Conservation (phyloP, 2,329 filamentous ascomycete genomes). For the Sporothrix inflata region DNA sequence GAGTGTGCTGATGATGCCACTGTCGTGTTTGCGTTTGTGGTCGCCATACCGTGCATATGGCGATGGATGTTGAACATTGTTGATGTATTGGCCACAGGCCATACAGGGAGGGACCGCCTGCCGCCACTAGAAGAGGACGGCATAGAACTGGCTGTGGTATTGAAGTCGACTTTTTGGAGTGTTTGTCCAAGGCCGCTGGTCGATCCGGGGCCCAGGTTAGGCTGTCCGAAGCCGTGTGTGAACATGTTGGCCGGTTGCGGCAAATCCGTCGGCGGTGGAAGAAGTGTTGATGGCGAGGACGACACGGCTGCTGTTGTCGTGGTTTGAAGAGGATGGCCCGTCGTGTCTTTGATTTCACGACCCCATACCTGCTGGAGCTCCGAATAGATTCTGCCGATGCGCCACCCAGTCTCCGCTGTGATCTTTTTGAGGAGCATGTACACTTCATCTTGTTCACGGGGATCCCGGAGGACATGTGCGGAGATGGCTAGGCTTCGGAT, state of each 20-base stretch:
- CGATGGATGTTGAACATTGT: background rate
- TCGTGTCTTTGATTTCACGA: conserved; percentile 56
- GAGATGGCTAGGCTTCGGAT: conserved; percentile 79
- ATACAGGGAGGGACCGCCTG: background rate
- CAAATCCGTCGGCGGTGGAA: background rate
- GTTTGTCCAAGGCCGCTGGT: background rate
- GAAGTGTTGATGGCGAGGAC: background rate
- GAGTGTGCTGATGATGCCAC: background rate
- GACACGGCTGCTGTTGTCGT: background rate
- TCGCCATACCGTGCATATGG: background rate
- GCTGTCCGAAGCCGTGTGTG: background rate
- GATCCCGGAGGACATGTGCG: conserved; percentile 69
- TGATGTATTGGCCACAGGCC: background rate
- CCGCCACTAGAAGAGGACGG: background rate
- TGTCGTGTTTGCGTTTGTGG: background rate
- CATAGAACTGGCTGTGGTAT: background rate
- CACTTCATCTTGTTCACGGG: conserved; percentile 78
- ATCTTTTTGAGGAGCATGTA: conserved; percentile 76
- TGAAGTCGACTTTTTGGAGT: background rate
- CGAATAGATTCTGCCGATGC: conserved; percentile 69
- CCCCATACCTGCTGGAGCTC: conserved; percentile 79
- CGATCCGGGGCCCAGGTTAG: background rate
- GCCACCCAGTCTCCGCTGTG: conserved; percentile 76
- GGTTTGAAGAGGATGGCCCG: background rate
- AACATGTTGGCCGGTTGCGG: background rate